Base-by-base conservation (phyloP, 768 basidiomycete genomes). In the Podaxis sp. region DNA sequence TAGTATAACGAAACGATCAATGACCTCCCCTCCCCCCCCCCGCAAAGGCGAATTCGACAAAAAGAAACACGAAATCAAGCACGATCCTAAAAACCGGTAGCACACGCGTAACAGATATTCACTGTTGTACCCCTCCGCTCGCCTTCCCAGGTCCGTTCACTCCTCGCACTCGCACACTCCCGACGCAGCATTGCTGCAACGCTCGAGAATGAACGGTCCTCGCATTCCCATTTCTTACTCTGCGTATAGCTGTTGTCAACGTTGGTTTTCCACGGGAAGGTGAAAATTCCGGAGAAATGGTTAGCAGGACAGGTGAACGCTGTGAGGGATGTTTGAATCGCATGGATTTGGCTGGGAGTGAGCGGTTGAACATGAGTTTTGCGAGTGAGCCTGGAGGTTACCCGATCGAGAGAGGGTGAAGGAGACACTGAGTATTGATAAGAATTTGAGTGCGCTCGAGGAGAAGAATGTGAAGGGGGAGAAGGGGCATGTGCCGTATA, bases 51-150 rank as follows among this genome's bases (percentile, higher is more conserved):
- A 92, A 66, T 88, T 91, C 69, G 91, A 94, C 78, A 89, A 88
- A 73, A 93, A 92, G 77, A 96, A 95, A 68, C 95, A 96, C 73
- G 93, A 96, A 68, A 95, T 96, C 77, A 94, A 93, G 71, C 93
- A 95, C 66, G 93, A 95, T 70, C 65, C 78, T 42, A 87, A 85
- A 85, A 69, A 87, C 86, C n/a, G 85, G 86, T 35, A 74, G 80
- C 18, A 94, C 90, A 2, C 82, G 85, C 61, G 92, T 96, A 9
- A 95, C 93, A 5, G 93, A 96, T 69, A 79, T 87, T 87, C 57
- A 91, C 87, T 55, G 82, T 88, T 61, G 80, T 93, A 50, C 82
- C 84, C 1, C 82, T 96, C 21, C 78, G 79, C 35, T 90, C 89
- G 1, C 80, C 94, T 1, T 79, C 84, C 0, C 91, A 95, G 72